Evolutionary conservation across 352 stramenopile species (phyloP).

Genomic region (Phytophthora tubulina): DNA sequence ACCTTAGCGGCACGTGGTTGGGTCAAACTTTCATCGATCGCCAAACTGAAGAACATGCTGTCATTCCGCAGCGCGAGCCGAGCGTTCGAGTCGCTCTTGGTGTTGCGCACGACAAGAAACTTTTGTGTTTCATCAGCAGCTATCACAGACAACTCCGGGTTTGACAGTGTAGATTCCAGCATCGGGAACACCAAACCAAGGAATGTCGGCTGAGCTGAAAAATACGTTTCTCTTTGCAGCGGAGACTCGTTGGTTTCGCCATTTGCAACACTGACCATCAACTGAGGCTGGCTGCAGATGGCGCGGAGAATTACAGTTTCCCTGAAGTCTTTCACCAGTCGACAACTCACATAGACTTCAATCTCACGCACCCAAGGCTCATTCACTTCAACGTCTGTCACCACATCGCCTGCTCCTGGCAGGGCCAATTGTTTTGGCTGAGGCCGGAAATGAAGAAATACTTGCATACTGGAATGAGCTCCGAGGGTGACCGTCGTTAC

Average conservation of each 20-base stretch:
- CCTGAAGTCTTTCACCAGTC: slow-evolving; percentile 89
- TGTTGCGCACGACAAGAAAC: slow-evolving; percentile 84
- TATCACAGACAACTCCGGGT: slow-evolving; percentile 38
- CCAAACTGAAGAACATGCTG: slow-evolving; percentile 86
- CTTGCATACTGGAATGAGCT: slow-evolving; percentile 76
- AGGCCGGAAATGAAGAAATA: slow-evolving; percentile 89
- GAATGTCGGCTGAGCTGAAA: slow-evolving; percentile 76
- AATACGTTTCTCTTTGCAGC: slow-evolving; percentile 39
- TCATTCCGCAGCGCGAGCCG: slow-evolving; percentile 85
- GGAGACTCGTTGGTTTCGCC: slow-evolving; percentile 50
- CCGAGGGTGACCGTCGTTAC: slow-evolving; percentile 80
- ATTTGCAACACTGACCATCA: slow-evolving; percentile 75
- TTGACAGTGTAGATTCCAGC: slow-evolving; percentile 71
- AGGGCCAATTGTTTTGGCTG: slow-evolving; percentile 51
- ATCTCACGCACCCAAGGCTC: slow-evolving; percentile 87
- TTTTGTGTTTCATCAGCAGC: slow-evolving; percentile 59
- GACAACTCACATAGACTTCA: slow-evolving; percentile 90
- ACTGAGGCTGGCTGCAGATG: slow-evolving; percentile 81
- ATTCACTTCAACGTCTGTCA: slow-evolving; percentile 29
- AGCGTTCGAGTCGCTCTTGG: slow-evolving; percentile 66
- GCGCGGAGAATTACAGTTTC: slow-evolving; percentile 85
- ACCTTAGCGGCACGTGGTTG: slow-evolving; percentile 53
- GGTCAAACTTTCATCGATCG: slow-evolving; percentile 60
- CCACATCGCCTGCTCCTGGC: slow-evolving; percentile 9
- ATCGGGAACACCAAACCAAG: slow-evolving; percentile 85